Evolutionary conservation across 805 yeast genomes (phyloP).

Genomic region (Candida succiphila): DNA sequence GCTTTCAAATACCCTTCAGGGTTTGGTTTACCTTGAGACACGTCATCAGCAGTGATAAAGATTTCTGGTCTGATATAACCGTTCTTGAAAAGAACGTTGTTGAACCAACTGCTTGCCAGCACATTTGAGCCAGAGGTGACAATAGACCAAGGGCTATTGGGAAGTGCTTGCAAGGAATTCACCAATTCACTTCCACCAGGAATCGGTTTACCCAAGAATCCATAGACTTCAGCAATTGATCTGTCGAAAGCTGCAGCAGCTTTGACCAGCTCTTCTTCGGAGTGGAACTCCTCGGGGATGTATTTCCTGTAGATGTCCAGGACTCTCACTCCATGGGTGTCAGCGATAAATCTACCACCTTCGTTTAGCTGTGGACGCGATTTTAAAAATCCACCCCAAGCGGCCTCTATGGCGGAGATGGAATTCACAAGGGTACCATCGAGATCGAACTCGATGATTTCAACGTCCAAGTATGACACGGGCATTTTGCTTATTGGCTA

Average conservation of each 20-base stretch:
- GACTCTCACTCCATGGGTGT: conserved; percentile 79
- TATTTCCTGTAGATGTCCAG: conserved; percentile 64
- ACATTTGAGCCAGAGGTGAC: conserved; percentile 78
- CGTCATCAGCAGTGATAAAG: conserved; percentile 78
- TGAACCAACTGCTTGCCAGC: conserved; percentile 74
- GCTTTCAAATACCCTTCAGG: conserved; percentile 75
- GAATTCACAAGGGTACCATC: conserved; percentile 85
- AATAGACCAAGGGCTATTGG: conserved; percentile 68
- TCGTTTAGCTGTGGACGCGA: conserved; percentile 42
- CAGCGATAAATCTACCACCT: conserved; percentile 47
- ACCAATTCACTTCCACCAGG: conserved; percentile 66
- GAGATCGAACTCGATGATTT: conserved; percentile 54
- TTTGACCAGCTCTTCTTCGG: conserved; percentile 7
- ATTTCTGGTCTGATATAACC: conserved; percentile 45
- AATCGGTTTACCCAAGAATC: conserved; percentile 63
- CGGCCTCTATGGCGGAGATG: conserved; percentile 71
- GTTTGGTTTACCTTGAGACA: conserved; percentile 79
- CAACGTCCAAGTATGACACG: neutral
- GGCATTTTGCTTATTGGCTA: neutral
- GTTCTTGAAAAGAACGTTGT: conserved; percentile 44
- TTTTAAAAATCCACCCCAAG: conserved; percentile 70
- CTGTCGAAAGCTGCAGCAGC: conserved; percentile 39
- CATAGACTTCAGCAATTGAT: conserved; percentile 61
- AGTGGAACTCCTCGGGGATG: conserved; percentile 34
- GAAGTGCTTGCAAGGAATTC: conserved; percentile 29